These are phyloP conservation scores for Penicillium paradoxum DNA, from an alignment of 495 filamentous ascomycete genomes.

Conservation along the genomic window DNA sequence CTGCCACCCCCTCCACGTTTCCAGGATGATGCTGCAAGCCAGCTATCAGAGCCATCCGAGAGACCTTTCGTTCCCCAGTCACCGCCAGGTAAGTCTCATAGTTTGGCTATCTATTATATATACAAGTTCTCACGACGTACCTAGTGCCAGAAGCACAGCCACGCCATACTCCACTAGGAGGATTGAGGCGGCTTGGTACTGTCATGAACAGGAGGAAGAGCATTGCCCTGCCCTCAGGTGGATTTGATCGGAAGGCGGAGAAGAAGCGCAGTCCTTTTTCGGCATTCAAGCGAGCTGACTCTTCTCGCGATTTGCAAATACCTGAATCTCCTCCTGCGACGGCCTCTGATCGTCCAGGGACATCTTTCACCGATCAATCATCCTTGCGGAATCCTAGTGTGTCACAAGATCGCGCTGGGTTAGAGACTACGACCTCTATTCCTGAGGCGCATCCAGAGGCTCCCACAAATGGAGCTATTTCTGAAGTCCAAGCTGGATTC, in stretches of 20 bases:
- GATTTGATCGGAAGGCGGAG: conserved; percentile 39
- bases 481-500: conserved; percentile 18
- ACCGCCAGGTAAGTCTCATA: conserved; percentile 38
- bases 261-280: conserved; percentile 49
- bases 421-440: conserved; percentile 17
- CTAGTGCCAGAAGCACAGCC: conserved; percentile 35
- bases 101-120: background rate
- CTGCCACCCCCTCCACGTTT: conserved; percentile 40
- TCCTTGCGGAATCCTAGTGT: conserved; percentile 30
- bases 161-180: conserved; percentile 39
- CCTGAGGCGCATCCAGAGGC: conserved; percentile 19
- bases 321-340: conserved; percentile 34
- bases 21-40: conserved; percentile 56
- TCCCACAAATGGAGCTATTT: conserved; percentile 28
- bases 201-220: conserved; percentile 64
- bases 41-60: conserved; percentile 49
- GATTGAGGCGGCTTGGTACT: conserved; percentile 70
- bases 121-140: background rate
- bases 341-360: conserved; percentile 33
- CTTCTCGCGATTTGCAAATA: conserved; percentile 38
- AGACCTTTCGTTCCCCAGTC: conserved; percentile 32
- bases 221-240: conserved; percentile 33
- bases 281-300: conserved; percentile 48
- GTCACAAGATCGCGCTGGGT: conserved; percentile 23
- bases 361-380: conserved; percentile 33